These are phyloP conservation scores for Lipomyces anomalus DNA, from an alignment of 805 yeast species.

Conservation along the genomic window DNA sequence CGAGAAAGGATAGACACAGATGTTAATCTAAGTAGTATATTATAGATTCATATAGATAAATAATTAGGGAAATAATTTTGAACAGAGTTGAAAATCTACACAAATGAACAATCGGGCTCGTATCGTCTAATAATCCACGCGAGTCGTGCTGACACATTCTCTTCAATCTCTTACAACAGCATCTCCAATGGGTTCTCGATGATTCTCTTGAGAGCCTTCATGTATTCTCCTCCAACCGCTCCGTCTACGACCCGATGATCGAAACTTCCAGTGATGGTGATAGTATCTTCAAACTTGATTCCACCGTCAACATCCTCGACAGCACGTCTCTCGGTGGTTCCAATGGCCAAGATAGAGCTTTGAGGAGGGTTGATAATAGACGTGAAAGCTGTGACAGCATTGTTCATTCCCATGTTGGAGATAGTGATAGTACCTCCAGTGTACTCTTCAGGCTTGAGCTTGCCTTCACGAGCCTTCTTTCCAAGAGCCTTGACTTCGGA, in stretches of 20 bases:
- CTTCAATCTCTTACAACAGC: slow-evolving; percentile 75
- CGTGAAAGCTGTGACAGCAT: slow-evolving; percentile 85
- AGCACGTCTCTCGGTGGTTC: slow-evolving; percentile 87
- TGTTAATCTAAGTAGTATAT: no score
- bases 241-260: slow-evolving; percentile 98
- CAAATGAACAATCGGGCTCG: no score
- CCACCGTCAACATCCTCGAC: slow-evolving; percentile 92
- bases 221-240: slow-evolving; percentile 95
- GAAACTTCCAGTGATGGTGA: slow-evolving; percentile 91
- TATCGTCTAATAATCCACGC: no score
- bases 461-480: slow-evolving; percentile 90
- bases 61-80: no score
- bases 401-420: slow-evolving; percentile 98
- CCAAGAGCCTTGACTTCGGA: slow-evolving; percentile 84
- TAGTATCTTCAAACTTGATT: slow-evolving; percentile 83
- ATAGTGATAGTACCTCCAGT: slow-evolving; percentile 99
- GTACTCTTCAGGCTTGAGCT: slow-evolving; percentile 92
- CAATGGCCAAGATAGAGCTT: slow-evolving; percentile 87
- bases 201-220: slow-evolving; percentile 83
- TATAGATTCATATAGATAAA: no score
- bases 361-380: slow-evolving; percentile 98
- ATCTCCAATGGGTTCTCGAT: slow-evolving; percentile 95
- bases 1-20: no score
- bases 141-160: no score
- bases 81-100: no score